Evolutionary conservation across 2,329 filamentous ascomycete species (phyloP), one percentile per base, ranked within the genome.

Genomic region (Aspergillus pseudoterreus): DNA sequence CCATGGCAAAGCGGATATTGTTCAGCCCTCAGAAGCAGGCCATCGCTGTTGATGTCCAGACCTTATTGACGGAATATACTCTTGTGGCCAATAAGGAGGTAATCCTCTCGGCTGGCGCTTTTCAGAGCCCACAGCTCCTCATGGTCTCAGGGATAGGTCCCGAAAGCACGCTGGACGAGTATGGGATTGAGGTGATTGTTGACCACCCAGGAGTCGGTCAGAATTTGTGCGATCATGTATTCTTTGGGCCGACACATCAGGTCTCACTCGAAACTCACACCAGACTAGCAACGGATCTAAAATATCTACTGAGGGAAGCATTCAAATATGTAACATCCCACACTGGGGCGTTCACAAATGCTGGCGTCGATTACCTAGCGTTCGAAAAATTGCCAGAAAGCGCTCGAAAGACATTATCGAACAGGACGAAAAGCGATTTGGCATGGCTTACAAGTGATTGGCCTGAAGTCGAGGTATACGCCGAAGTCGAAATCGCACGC

Each of bases 81-180:
- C 72, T 83, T 54, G 69, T 66, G 6, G 78, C 81, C 35, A 74
- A 66, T 21, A 69, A 69, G 30, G 81, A 83, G 57, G 70, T 75
- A 2, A 74, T 76, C 38, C 51, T 84, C 2, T 73, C 78, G 0
- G 78, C 75, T 1, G 82, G 82, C 6, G 69, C 73, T 2, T 80
- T 78, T 60, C 79, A 81, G 58, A 75, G 78, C 0, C 80, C 81
- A 0, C 78, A 82, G 53, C 64, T 82, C 6, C 69, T 82, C 6
- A 78, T 80, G 68, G 70, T 79, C 4, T 79, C 75, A 39, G 79
- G 79, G 1, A 64, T 76, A 51, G 79, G 79, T 0, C 77, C 77
- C 1, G 49, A 48, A 0, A 50, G 54, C 14, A 53, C 50, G 4
- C 58, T 70, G 4, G 33, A 54, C 15, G 51, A 63, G 12, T 56